These are phyloP conservation scores for Hordeum vulgare DNA, from an alignment of 176 grass and related monocot species.

Conservation along the genomic window DNA sequence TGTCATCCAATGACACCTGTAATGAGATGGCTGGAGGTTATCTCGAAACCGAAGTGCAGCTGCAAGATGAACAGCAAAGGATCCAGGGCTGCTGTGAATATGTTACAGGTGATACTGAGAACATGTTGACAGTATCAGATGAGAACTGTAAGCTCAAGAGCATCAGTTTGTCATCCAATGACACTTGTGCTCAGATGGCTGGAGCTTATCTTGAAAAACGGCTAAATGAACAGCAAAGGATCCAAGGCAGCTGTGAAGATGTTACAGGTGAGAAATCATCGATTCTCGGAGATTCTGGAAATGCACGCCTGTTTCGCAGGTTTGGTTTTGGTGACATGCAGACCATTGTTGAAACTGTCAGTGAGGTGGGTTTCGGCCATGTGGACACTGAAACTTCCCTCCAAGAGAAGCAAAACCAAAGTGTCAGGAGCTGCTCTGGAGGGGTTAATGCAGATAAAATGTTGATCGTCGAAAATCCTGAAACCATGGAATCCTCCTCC, in stretches of 20 bases:
- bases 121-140: neutral
- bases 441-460: constrained; percentile 17
- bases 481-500: constrained; percentile 2
- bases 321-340: neutral
- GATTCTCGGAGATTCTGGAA: constrained; percentile 12
- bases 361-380: neutral
- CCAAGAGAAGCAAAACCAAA: constrained; percentile 4
- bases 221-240: neutral
- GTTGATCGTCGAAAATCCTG: neutral
- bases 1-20: constrained; percentile 5
- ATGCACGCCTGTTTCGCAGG: neutral
- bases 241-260: constrained; percentile 9
- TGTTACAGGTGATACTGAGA: neutral
- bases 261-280: neutral
- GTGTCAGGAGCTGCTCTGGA: neutral
- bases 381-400: constrained; percentile 1
- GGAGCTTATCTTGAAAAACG: constrained; percentile 4
- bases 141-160: constrained; percentile 2
- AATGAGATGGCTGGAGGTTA: neutral
- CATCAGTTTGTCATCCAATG: constrained; percentile 4
- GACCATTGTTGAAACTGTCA: neutral
- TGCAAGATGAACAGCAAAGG: constrained; percentile 2
- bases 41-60: constrained; percentile 4
- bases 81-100: constrained; percentile 1
- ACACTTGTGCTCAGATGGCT: neutral